phyloP scores from a whole-genome alignment of 306 rosid species.

The Aeschynomene evenia region DNA sequence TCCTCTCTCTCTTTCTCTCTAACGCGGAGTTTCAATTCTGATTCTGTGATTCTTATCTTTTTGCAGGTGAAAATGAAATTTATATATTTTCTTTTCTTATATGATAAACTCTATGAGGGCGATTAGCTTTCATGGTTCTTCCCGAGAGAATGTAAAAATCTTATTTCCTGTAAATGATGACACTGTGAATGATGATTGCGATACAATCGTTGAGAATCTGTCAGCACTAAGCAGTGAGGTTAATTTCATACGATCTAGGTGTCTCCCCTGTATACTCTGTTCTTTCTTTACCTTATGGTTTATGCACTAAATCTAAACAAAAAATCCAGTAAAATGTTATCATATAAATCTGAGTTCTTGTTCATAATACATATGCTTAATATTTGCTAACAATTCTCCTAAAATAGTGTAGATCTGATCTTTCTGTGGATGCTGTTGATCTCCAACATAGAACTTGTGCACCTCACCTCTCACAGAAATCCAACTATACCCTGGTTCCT shows the following conservation, averaged over 20 bases:
- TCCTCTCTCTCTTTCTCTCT: too few species aligned
- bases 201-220: not conserved
- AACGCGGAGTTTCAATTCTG: too few species aligned
- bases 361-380: constrained; percentile 28
- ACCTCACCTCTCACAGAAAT: constrained; percentile 56
- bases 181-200: too few species aligned
- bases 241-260: not conserved
- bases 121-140: too few species aligned
- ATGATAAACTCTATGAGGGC: too few species aligned
- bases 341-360: constrained; percentile 24
- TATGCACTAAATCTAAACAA: not conserved
- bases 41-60: not conserved
- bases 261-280: not conserved
- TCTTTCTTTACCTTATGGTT: not conserved
- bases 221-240: not conserved
- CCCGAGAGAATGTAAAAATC: too few species aligned
- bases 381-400: constrained; percentile 43
- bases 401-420: constrained; percentile 51
- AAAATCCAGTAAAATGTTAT: not conserved
- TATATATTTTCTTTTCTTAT: too few species aligned
- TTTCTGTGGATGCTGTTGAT: constrained; percentile 57
- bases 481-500: constrained; percentile 75
- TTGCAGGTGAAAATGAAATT: too few species aligned
- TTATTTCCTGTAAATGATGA: too few species aligned
- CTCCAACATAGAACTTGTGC: constrained; percentile 68